Conservation (phyloP, 2,329 filamentous ascomycete species). For the Blastomyces parvus region DNA sequence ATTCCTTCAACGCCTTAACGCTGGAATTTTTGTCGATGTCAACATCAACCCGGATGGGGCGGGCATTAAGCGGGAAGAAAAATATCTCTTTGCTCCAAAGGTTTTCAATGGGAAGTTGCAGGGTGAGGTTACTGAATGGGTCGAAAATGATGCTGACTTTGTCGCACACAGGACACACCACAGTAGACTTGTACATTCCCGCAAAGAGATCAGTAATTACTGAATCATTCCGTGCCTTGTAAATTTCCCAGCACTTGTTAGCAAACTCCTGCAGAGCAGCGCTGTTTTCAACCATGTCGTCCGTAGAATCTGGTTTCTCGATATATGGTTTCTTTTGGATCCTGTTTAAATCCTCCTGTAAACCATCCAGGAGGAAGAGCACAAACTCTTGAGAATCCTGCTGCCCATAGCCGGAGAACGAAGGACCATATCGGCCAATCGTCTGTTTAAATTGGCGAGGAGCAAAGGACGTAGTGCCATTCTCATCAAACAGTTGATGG, state of each 20-base stretch:
- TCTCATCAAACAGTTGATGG: constrained; percentile 65
- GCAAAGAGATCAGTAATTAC: constrained; percentile 93
- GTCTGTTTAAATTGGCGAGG: constrained; percentile 74
- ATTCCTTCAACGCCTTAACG: constrained; percentile 43
- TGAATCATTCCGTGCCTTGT: constrained; percentile 84
- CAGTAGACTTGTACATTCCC: constrained; percentile 95
- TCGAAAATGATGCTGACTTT: constrained; percentile 99
- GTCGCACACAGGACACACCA: constrained; percentile 80
- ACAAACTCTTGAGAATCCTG: constrained; percentile 97
- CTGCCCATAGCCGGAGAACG: constrained; percentile 90
- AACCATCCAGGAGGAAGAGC: constrained; percentile 83
- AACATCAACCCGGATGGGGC: constrained; percentile 61
- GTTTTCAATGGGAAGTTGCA: constrained; percentile 80
- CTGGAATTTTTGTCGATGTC: constrained; percentile 64
- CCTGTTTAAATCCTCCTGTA: constrained; percentile 91
- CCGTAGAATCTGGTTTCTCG: constrained; percentile 93
- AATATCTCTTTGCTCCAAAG: constrained; percentile 66
- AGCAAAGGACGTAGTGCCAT: constrained; percentile 56
- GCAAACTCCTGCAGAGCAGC: constrained; percentile 76
- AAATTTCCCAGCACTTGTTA: constrained; percentile 81
- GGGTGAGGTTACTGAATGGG: constrained; percentile 86
- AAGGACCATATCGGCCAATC: constrained; percentile 69
- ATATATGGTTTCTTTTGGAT: constrained; percentile 95
- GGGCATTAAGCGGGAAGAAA: constrained; percentile 66
- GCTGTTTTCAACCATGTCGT: constrained; percentile 82